These are phyloP conservation scores for Kwoniella dendrophila DNA, from an alignment of 768 basidiomycete genomes.

Conservation along the genomic window DNA sequence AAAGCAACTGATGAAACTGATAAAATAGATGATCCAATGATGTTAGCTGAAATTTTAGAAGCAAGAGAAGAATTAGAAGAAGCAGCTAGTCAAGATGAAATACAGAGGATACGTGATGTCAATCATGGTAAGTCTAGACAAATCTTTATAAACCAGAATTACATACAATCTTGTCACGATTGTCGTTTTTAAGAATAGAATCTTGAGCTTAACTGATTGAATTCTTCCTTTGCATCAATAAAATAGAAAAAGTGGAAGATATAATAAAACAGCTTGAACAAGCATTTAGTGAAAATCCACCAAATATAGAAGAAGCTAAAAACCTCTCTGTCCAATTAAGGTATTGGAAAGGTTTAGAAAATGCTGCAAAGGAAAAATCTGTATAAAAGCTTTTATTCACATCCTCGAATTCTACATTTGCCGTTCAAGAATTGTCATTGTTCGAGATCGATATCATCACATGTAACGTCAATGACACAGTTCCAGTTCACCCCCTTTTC, in stretches of 20 bases:
- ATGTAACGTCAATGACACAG: too few species aligned
- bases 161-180: too few species aligned
- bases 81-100: constrained; percentile 61
- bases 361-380: constrained; percentile 52
- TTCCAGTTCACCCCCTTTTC: too few species aligned
- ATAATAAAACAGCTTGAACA: constrained; percentile 61
- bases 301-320: constrained; percentile 66
- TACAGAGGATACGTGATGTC: constrained; percentile 61
- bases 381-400: background rate
- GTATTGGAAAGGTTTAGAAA: constrained; percentile 63
- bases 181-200: too few species aligned
- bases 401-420: background rate
- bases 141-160: too few species aligned
- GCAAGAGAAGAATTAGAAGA: constrained; percentile 74
- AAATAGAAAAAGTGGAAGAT: constrained; percentile 63
- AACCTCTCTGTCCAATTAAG: constrained; percentile 68
- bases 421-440: background rate
- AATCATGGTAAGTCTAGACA: constrained; percentile 64
- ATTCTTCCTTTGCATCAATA: background rate
- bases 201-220: too few species aligned
- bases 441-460: too few species aligned
- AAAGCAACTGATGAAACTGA: constrained; percentile 68
- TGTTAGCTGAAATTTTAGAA: constrained; percentile 79
- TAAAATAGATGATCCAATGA: constrained; percentile 67
- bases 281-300: constrained; percentile 60